phyloP scores from a whole-genome alignment of 768 basidiomycete genomes.

The Gloeostereum incarnatum region DNA sequence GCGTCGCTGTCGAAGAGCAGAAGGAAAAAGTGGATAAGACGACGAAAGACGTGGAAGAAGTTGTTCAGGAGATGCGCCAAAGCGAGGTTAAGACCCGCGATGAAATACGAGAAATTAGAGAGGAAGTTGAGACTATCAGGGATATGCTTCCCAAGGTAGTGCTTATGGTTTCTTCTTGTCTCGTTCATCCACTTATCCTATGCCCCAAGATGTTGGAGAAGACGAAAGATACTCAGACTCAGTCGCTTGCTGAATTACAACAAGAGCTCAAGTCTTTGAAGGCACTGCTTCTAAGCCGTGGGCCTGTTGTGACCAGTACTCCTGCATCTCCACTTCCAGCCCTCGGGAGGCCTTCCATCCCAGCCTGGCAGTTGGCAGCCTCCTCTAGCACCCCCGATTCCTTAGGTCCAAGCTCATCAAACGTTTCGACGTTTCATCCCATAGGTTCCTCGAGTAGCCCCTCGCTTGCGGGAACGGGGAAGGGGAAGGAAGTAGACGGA shows the following conservation, averaged over 20 bases:
- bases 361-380: conserved; percentile 90
- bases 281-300: conserved; percentile 72
- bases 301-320: conserved; percentile 38
- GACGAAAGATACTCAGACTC: conserved; percentile 77
- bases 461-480: too few species aligned
- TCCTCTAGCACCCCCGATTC: too few species aligned
- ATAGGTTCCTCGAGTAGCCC: too few species aligned
- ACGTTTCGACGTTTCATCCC: too few species aligned
- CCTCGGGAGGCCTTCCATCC: conserved; percentile 65
- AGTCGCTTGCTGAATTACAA: conserved; percentile 80
- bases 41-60: conserved; percentile 61
- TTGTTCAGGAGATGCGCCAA: conserved; percentile 67
- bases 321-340: conserved; percentile 43
- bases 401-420: too few species aligned
- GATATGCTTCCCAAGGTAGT: conserved; percentile 90
- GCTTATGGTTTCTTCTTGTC: conserved; percentile 2
- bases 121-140: conserved; percentile 82
- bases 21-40: conserved; percentile 62
- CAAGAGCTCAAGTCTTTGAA: conserved; percentile 94
- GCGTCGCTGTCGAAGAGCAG: conserved; percentile 69
- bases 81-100: conserved; percentile 73
- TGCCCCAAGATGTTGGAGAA: conserved; percentile 82
- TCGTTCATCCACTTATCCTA: conserved; percentile 5
- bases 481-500: too few species aligned
- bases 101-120: conserved; percentile 86